phyloP scores from a whole-genome alignment of 148 eudicot species.

The Camellia japonica region DNA sequence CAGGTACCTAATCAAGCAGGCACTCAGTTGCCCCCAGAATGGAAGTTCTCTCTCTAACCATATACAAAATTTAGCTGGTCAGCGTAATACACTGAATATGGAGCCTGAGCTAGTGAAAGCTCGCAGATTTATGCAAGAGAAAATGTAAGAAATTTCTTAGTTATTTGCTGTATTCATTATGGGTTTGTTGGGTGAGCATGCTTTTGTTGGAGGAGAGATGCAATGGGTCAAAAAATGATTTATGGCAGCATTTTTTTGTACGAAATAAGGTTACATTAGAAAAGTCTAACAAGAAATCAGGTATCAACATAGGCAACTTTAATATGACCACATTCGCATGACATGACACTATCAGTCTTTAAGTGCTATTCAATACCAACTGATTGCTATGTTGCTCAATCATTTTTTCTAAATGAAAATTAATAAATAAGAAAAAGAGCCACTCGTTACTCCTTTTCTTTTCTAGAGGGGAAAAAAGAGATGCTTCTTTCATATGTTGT shows the following conservation, averaged over 20 bases:
- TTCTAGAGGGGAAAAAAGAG: no score
- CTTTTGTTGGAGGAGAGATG: background rate
- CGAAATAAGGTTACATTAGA: background rate
- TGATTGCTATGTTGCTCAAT: background rate
- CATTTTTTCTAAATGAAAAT: no score
- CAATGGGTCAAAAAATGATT: background rate
- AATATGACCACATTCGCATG: background rate
- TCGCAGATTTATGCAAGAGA: conserved; percentile 53
- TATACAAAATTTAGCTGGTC: conserved; percentile 51
- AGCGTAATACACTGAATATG: conserved; percentile 34
- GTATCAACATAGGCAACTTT: background rate
- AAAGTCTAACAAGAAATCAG: conserved; percentile 1
- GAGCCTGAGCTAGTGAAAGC: conserved; percentile 42
- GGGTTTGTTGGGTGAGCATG: background rate
- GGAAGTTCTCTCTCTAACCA: conserved; percentile 45
- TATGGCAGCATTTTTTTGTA: background rate
- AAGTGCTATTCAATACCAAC: background rate
- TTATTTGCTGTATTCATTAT: background rate
- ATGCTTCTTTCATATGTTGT: no score
- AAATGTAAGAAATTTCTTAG: conserved; percentile 63
- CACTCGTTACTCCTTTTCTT: background rate
- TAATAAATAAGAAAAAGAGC: background rate
- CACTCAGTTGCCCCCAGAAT: conserved; percentile 49
- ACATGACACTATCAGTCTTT: background rate
- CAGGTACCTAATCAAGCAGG: conserved; percentile 65